Base-by-base conservation (phyloP, 306 rosid species). In the Prunus campanulata region DNA sequence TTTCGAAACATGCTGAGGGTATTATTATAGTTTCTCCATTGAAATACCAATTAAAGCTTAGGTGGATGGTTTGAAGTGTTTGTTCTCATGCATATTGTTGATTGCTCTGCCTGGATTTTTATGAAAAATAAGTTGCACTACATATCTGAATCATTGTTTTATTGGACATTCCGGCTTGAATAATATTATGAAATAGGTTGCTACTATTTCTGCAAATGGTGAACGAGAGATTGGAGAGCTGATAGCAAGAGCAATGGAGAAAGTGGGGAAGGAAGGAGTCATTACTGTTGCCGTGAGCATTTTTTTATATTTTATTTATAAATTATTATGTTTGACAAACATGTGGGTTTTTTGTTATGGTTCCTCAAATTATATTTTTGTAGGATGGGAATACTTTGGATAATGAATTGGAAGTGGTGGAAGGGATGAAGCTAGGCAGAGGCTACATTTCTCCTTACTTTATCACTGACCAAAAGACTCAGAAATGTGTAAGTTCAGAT, bases 261-360 rank as follows among this genome's bases (percentile, higher is more conserved):
- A 90, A 87, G 98, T 95, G 83, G 97, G 98, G 72, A 92, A 91
- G 90, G 92, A 92, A 81, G 98, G 98, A 80, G 95, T 95, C 71
- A 92, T 95, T 74, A 95, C 97, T 44, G 96, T 95, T 62, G 78
- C 91, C 57, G 98, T 95, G 82, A 81, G 97, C 71, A 68, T 67
- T 54, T 47, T 66, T 72, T 20, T 24, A 20, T 59, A 20, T 20
- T 39, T 69, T 27, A n/a, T 83, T 72, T 50, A 5, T 72, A 35
- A 29, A 52, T 46, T 63, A 18, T 25, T 46, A 47, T 25, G 8
- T 67, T 30, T 47, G 19, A 20, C 52, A 18, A 54, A 62, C 46
- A 61, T 49, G 24, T 14, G 46, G 8, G 46, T 32, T 42, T 57
- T 50, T 62, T 57, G 64, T 18, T 30, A 19, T 32, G 71, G 35